Evolutionary conservation across 139 green algal genomes (phyloP).

Genomic region (Picochlorum sp.): DNA sequence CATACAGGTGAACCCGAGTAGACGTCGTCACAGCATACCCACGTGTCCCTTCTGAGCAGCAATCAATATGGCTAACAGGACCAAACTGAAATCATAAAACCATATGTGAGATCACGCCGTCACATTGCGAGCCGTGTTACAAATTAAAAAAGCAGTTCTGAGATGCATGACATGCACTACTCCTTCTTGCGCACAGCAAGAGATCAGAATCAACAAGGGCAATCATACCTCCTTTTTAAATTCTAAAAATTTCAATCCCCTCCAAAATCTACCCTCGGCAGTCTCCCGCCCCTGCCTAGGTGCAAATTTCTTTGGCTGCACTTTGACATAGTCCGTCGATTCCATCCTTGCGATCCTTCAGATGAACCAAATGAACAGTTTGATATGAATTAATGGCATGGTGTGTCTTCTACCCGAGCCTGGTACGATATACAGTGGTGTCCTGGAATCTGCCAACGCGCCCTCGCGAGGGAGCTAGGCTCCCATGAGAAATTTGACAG

Average conservation of each 20-base stretch:
- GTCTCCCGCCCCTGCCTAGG: constrained; percentile 60
- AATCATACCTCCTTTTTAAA: constrained; percentile 55
- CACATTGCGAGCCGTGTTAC: too few species aligned
- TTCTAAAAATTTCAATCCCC: constrained; percentile 47
- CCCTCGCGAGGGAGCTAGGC: too few species aligned
- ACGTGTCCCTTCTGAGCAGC: constrained; percentile 57
- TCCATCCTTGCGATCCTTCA: constrained; percentile 43
- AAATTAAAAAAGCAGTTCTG: too few species aligned
- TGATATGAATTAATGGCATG: too few species aligned
- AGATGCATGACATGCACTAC: too few species aligned
- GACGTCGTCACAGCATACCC: constrained; percentile 73
- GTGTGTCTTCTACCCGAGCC: too few species aligned
- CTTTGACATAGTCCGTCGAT: constrained; percentile 53
- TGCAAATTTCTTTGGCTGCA: constrained; percentile 56
- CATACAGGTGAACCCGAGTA: constrained; percentile 65
- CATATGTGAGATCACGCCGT: not conserved
- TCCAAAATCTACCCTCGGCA: constrained; percentile 78
- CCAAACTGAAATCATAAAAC: constrained; percentile 50
- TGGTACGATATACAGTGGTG: too few species aligned
- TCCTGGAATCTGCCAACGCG: too few species aligned
- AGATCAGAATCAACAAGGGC: not conserved
- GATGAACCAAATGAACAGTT: not conserved
- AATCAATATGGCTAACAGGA: constrained; percentile 71
- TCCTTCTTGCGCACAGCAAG: not conserved
- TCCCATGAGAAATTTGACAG: too few species aligned